These are phyloP conservation scores for Pterocarpus macrocarpus DNA, from an alignment of 306 rosid genomes.

Conservation along the genomic window DNA sequence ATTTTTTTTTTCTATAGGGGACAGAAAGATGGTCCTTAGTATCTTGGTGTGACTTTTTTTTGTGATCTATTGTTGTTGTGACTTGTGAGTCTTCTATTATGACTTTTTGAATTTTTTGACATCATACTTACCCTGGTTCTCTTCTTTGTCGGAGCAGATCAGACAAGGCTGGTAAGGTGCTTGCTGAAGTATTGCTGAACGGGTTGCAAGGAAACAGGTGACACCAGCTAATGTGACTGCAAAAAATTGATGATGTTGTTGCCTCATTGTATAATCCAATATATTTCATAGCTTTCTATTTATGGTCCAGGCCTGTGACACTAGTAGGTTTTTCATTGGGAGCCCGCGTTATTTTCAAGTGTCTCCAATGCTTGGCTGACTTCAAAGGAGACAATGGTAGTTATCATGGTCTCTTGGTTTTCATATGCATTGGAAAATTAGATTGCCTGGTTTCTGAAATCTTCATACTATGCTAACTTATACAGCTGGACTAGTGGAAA, in stretches of 20 bases:
- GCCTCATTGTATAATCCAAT: slow-evolving; percentile 43
- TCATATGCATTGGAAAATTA: slow-evolving; percentile 27
- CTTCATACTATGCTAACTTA: slow-evolving; percentile 30
- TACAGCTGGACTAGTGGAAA: slow-evolving; percentile 73
- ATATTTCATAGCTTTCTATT: slow-evolving; percentile 45
- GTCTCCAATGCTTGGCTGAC: slow-evolving; percentile 66
- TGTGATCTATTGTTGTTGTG: not conserved
- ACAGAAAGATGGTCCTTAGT: slow-evolving; percentile 24
- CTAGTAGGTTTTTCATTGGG: slow-evolving; percentile 75
- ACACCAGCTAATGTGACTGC: slow-evolving; percentile 47
- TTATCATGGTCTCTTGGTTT: slow-evolving; percentile 28
- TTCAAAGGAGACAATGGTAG: slow-evolving; percentile 67
- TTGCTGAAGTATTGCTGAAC: slow-evolving; percentile 63
- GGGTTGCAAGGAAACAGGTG: slow-evolving; percentile 78
- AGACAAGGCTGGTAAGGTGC: slow-evolving; percentile 76
- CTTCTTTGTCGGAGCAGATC: slow-evolving; percentile 61
- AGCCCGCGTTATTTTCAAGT: slow-evolving; percentile 73
- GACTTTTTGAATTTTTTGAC: slow-evolving; percentile 15
- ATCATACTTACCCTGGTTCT: slow-evolving; percentile 24
- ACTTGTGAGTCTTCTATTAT: slow-evolving; percentile 2
- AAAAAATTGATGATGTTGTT: slow-evolving; percentile 36
- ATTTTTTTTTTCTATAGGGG: slow-evolving; percentile 3
- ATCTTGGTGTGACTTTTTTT: not conserved
- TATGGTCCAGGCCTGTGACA: slow-evolving; percentile 74
- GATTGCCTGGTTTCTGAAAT: slow-evolving; percentile 28